Base-by-base conservation (phyloP, 2,329 filamentous ascomycete genomes). In the Aspergillus sp. region DNA sequence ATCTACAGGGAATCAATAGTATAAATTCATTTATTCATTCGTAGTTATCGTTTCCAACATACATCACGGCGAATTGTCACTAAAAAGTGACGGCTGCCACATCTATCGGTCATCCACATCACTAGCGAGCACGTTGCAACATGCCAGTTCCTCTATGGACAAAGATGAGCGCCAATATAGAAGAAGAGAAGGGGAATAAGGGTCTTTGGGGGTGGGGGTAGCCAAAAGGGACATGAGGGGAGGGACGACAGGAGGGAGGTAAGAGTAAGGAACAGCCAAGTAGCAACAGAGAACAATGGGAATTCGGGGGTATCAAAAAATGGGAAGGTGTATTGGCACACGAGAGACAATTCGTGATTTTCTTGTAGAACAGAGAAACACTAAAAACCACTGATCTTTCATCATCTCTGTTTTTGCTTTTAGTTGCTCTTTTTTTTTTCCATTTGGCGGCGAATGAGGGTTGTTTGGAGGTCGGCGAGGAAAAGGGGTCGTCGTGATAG, bases 71-170 rank as follows among this genome's bases (percentile, higher is more conserved):
- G 54, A 54, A 64, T 62, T 59, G 67, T 70, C 68, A 69, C 67
- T 57, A 50, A 27, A 40, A 51, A 64, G 69, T 66, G 69, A 73
- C 70, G 70, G 70, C 70, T 73, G 70, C 70, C 70, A 73, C 70
- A 68, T 68, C 69, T 39, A 45, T 52, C 44, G 45, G 41, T 47
- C 41, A 49, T 54, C 46, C 53, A 57, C 19, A 47, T 49, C 54
- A 52, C 47, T 39, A 44, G 40, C 54, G 40, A 56, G 30, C 56
- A 53, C 40, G 20, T 40, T 40, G 22, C 40, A 56, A 41, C 13
- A 59, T 60, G 54, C 40, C 40, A 48, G 42, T 51, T 49, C 42
- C 58, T 48, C 39, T 58, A 55, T 51, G 44, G 47, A 47, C 55
- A 50, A 54, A 54, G 66, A 70, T 69, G 69, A 70, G 70, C 70